Base-by-base conservation (phyloP, 2,329 filamentous ascomycete genomes). In the Pseudocercospora vitis region DNA sequence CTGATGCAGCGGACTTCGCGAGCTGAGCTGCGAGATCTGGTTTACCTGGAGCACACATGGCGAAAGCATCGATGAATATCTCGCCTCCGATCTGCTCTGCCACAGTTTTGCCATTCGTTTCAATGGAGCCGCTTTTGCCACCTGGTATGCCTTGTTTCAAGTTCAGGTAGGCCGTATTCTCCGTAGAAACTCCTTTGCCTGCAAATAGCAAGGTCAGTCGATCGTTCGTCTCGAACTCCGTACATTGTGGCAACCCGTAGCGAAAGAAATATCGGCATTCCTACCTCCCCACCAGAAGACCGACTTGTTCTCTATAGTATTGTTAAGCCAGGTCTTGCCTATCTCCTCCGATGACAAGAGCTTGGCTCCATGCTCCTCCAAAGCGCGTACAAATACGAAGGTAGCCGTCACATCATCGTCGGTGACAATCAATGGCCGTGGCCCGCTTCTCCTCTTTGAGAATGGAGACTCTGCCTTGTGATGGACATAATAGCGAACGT, bases 1-100 rank as follows among this genome's bases (percentile, higher is more conserved):
- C 40, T 26, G 40, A 45, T n/a, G 40, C 18, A 14, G 40, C 40
- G 3, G 40, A 21, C n/a, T 26, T 9, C 3, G 40, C 40, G 12
- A 45, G 40, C 14, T 45, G 23, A 24, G 26, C 40, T 19, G 40
- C 40, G 4, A 45, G 40, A 45, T 45, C 40, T 21, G 40, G 40
- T 8, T 45, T n/a, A 45, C 40, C 40, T 24, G 40, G 40, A 26
- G 18, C 18, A 14, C 40, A 45, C 40, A 45, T 45, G 9, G 40
- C 40, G 14, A 45, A 45, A 3, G 40, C 40, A n/a, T 45, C 40
- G 19, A 45, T 45, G 40, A 45, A 45, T 3, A 45, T 45, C 19
- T 45, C 19, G 4, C 40, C 40, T 11, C 40, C 40, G 14, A 45
- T 45, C 11, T 21, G 26, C 40, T 45, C 40, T 4, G 40, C 40